These are phyloP conservation scores for Paraconiothyrium brasiliense DNA, from an alignment of 2,329 filamentous ascomycete species.

Conservation along the genomic window DNA sequence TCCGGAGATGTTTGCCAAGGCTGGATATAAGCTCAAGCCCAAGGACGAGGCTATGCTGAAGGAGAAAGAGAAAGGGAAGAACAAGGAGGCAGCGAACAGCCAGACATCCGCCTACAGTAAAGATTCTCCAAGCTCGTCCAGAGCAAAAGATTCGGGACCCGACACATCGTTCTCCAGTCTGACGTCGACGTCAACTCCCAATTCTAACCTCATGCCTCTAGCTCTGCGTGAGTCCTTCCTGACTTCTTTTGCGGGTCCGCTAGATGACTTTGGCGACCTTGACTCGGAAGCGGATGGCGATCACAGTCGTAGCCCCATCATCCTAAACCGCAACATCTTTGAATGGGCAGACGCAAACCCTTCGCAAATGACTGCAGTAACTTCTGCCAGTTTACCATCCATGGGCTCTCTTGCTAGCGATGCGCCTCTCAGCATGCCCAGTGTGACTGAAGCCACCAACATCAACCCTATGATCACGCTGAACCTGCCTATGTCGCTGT, in stretches of 20 bases:
- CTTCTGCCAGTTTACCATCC: slow-evolving; percentile 5
- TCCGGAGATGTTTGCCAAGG: slow-evolving; percentile 64
- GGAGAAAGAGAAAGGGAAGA: slow-evolving; percentile 32
- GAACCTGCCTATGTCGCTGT: slow-evolving; percentile 32
- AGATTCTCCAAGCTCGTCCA: neutral
- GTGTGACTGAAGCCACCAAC: slow-evolving; percentile 34
- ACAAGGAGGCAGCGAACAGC: slow-evolving; percentile 22
- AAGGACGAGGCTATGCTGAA: slow-evolving; percentile 35
- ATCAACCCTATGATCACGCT: slow-evolving; percentile 44
- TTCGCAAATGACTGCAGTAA: slow-evolving; percentile 15
- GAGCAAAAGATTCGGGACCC: neutral
- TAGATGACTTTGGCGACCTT: slow-evolving; percentile 32
- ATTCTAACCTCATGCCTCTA: slow-evolving; percentile 20
- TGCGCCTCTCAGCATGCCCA: slow-evolving; percentile 22
- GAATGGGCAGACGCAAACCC: slow-evolving; percentile 50
- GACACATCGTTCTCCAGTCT: slow-evolving; percentile 5
- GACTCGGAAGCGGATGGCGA: slow-evolving; percentile 35
- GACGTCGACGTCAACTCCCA: slow-evolving; percentile 9
- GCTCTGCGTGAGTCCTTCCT: slow-evolving; percentile 29
- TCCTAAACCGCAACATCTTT: slow-evolving; percentile 50
- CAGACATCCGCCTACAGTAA: slow-evolving; percentile 11
- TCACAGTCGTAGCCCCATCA: slow-evolving; percentile 39
- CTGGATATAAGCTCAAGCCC: slow-evolving; percentile 54
- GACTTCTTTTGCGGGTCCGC: slow-evolving; percentile 27
- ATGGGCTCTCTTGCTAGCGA: slow-evolving; percentile 13